Evolutionary conservation across 371 early-diverging fungal genomes (phyloP).

Genomic region (Mortierella sp.): DNA sequence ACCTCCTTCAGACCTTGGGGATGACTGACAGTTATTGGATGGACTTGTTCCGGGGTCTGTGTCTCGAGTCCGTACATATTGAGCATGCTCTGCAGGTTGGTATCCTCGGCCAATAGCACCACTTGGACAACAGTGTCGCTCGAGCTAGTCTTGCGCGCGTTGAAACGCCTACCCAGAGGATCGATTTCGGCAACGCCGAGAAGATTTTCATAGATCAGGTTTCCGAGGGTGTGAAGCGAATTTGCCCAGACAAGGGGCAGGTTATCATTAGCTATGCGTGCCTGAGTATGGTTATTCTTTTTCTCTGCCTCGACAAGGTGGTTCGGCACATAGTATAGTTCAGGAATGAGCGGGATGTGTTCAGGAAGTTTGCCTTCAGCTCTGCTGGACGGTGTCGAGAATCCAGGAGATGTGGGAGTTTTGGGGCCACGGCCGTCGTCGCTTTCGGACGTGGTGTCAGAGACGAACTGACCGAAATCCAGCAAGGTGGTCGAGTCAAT

Average conservation of each 20-base stretch:
- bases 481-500: conserved; percentile 74
- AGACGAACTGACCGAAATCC: conserved; percentile 54
- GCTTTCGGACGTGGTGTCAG: conserved; percentile 52
- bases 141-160: conserved; percentile 57
- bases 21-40: conserved; percentile 78
- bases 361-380: conserved; percentile 52
- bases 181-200: conserved; percentile 86
- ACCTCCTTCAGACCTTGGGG: conserved; percentile 88
- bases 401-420: conserved; percentile 51
- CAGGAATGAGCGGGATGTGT: conserved; percentile 74
- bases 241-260: conserved; percentile 93
- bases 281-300: conserved; percentile 77
- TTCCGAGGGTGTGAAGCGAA: conserved; percentile 83
- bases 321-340: conserved; percentile 85
- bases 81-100: conserved; percentile 75
- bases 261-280: conserved; percentile 88
- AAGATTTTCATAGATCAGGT: conserved; percentile 81
- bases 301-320: conserved; percentile 83
- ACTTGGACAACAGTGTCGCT: conserved; percentile 80
- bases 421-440: conserved; percentile 43
- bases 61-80: conserved; percentile 85
- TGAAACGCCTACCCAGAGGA: conserved; percentile 85
- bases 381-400: conserved; percentile 34
- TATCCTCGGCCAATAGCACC: conserved; percentile 82
- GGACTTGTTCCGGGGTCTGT: conserved; percentile 75